A percentile compares a stretch with the other conserved stretches of the same genome.
These are phyloP conservation scores for Amphirosellinia nigrospora DNA, from an alignment of 495 filamentous ascomycete genomes.

Conservation along the genomic window DNA sequence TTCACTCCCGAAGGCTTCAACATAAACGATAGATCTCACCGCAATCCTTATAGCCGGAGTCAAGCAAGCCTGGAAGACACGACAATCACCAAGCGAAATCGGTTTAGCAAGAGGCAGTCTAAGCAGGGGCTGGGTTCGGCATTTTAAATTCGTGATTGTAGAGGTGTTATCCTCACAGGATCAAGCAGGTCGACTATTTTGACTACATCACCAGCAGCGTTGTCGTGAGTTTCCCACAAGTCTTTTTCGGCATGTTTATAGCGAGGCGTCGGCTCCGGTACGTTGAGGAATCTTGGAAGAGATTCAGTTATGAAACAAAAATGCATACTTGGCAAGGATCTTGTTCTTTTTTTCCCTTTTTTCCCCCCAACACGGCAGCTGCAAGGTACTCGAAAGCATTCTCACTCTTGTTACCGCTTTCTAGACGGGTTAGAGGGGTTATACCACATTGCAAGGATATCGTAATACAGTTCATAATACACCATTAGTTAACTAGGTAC, in stretches of 20 bases:
- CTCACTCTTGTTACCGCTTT: slow-evolving; percentile 21
- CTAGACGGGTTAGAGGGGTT: slow-evolving; percentile 24
- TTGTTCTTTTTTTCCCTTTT: slow-evolving; percentile 14
- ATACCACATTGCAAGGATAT: slow-evolving; percentile 26
- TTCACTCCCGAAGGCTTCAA: slow-evolving; percentile 59
- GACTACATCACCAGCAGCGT: slow-evolving; percentile 16
- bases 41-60: slow-evolving; percentile 60
- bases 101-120: slow-evolving; percentile 88
- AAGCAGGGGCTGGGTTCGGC: slow-evolving; percentile 88
- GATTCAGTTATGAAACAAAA: slow-evolving; percentile 38
- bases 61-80: slow-evolving; percentile 64
- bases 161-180: slow-evolving; percentile 13
- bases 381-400: slow-evolving; percentile 22
- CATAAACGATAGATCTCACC: slow-evolving; percentile 55
- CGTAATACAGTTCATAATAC: slow-evolving; percentile 23
- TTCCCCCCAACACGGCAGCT: slow-evolving; percentile 21
- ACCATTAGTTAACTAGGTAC: not conserved
- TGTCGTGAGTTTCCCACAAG: slow-evolving; percentile 10
- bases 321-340: slow-evolving; percentile 31
- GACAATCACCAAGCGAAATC: slow-evolving; percentile 63
- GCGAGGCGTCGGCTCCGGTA: slow-evolving; percentile 46
- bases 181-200: slow-evolving; percentile 23
- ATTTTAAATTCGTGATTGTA: slow-evolving; percentile 56
- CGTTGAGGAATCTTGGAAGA: slow-evolving; percentile 40
- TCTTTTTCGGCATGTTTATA: slow-evolving; percentile 42